Base-by-base conservation (phyloP, 305 asterid species). In the Fraxinus ornus region DNA sequence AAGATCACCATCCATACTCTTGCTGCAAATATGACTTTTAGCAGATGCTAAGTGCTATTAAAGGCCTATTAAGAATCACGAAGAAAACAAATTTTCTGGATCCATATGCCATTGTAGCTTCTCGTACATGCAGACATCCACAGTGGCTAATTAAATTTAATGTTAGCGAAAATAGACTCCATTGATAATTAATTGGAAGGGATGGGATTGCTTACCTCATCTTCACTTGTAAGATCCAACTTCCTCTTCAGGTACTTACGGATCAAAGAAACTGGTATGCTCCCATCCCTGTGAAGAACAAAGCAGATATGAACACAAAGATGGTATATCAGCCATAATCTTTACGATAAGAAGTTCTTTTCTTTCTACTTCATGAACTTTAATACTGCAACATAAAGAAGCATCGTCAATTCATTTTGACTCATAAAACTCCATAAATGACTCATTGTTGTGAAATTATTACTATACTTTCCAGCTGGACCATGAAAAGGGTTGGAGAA, bases 181-280 rank as follows among this genome's bases (percentile, higher is more conserved):
- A 55, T 6, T 55, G 9, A 22, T 4, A 17, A n/a, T 55, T 57
- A 81, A 35, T 15, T 3, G 26, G 64, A 35, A 76, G 24, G 24
- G 78, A 52, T 75, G 80, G 82, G 79, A 28, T 21, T 68, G 22
- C 72, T 86, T 84, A 93, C 98, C 97, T 96, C 99, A 5, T 93
- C 94, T 87, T 94, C 96, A 79, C 85, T 90, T 75, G 89, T 68
- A 68, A 96, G 98, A 81, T 91, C 88, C 84, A 96, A 89, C 86
- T 96, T 96, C 90, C 89, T 86, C 89, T 83, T 87, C 86, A 96
- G 91, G 89, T 93, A 96, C 87, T 92, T 93, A 30, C 89, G 97
- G 86, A 96, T 89, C 77, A 83, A 89, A 35, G 96, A 93, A 86
- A 94, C 90, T 28, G 97, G 93, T 80, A 93, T 86, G 47, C 84